phyloP scores from a whole-genome alignment of 805 yeast species.

The Candida parachauliodes region DNA sequence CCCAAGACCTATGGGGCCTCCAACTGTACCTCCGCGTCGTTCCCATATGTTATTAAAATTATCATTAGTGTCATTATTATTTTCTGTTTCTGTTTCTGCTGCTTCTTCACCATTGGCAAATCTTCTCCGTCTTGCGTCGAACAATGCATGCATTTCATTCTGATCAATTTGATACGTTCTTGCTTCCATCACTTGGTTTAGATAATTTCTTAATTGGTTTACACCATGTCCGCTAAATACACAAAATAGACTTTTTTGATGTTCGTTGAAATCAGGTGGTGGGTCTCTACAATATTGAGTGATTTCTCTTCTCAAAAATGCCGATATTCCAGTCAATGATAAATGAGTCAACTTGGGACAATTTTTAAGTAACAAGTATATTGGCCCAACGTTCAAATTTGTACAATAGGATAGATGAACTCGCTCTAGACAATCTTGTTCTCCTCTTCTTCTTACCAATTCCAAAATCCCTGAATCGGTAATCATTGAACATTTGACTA shows the following conservation, averaged over 20 bases:
- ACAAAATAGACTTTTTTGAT: constrained; percentile 82
- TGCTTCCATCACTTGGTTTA: constrained; percentile 45
- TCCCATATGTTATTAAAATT: constrained; percentile 6
- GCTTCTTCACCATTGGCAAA: constrained; percentile 22
- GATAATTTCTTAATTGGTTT: constrained; percentile 63
- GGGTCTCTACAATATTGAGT: constrained; percentile 87
- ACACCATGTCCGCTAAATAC: constrained; percentile 94
- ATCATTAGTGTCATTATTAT: constrained; percentile 8
- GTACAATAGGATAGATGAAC: constrained; percentile 92
- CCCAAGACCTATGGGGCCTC: constrained; percentile 1
- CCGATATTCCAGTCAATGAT: constrained; percentile 85
- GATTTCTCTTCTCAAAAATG: constrained; percentile 84
- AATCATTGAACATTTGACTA: constrained; percentile 85
- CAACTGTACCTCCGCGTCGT: background rate
- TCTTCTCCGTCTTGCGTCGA: constrained; percentile 24
- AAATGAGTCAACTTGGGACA: constrained; percentile 89
- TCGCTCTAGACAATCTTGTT: constrained; percentile 81
- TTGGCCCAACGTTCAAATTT: constrained; percentile 72
- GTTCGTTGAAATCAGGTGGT: constrained; percentile 85
- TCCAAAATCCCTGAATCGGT: constrained; percentile 79
- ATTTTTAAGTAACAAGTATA: constrained; percentile 64
- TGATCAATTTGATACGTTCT: constrained; percentile 30
- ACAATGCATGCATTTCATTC: constrained; percentile 26
- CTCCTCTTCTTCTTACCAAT: constrained; percentile 63
- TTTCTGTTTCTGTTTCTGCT: constrained; percentile 5